A percentile compares a stretch with the other conserved stretches of the same genome.
These are phyloP conservation scores for Akebia trifoliata DNA, from an alignment of 164 flowering plant species.

Conservation along the genomic window DNA sequence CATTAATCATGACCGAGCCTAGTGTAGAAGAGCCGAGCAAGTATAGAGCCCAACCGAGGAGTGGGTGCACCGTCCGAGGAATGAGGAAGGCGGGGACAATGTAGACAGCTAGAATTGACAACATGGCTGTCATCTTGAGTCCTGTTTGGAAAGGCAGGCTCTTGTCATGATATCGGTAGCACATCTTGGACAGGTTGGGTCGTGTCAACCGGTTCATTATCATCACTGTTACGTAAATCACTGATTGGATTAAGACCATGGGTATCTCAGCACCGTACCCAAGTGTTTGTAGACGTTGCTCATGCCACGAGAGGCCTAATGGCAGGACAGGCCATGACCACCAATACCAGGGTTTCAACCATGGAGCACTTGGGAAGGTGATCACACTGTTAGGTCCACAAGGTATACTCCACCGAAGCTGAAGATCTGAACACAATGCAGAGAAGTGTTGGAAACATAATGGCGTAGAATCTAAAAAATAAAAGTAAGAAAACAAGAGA, in stretches of 20 bases:
- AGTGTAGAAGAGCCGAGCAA: conserved; percentile 62
- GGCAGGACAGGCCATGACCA: conserved; percentile 99
- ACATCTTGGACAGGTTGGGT: conserved; percentile 68
- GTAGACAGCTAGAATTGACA: conserved; percentile 71
- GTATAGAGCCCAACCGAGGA: conserved; percentile 84
- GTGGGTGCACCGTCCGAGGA: conserved; percentile 76
- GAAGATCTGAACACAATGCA: conserved; percentile 79
- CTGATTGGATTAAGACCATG: conserved; percentile 38
- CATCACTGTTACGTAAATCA: conserved; percentile 57
- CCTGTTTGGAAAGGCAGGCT: conserved; percentile 40
- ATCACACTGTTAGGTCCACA: conserved; percentile 97
- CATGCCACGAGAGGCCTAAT: conserved; percentile 84
- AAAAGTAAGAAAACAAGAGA: too few relatives aligned
- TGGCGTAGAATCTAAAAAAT: too few relatives aligned
- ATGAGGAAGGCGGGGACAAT: conserved; percentile 61
- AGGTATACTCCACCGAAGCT: conserved; percentile 77
- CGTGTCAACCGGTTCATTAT: conserved; percentile 56
- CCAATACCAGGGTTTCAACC: conserved; percentile 99
- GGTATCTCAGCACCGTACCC: conserved; percentile 85
- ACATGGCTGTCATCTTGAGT: conserved; percentile 53
- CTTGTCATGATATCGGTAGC: conserved; percentile 63
- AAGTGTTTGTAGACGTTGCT: conserved; percentile 59
- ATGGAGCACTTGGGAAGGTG: conserved; percentile 92
- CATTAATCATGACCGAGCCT: conserved; percentile 44
- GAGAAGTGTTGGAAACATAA: too few relatives aligned